Evolutionary conservation across 805 yeast genomes (phyloP).

Genomic region (Wickerhamiella shivajii): DNA sequence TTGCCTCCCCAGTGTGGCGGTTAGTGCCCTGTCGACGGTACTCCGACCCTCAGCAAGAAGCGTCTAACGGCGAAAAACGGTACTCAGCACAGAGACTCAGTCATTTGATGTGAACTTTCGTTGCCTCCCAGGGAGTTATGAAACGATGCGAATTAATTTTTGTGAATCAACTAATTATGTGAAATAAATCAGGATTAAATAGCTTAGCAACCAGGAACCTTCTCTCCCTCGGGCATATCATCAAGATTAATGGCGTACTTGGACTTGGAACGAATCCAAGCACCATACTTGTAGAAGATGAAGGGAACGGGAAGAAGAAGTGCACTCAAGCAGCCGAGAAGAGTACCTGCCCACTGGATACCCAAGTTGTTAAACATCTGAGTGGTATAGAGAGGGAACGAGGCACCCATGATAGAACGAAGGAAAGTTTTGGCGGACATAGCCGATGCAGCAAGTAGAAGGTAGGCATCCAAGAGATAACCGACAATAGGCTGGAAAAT

Average conservation of each 20-base stretch:
- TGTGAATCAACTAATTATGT: too few relatives aligned
- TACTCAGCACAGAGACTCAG: too few relatives aligned
- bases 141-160: too few relatives aligned
- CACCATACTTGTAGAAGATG: constrained; percentile 38
- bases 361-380: constrained; percentile 38
- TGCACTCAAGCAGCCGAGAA: constrained; percentile 37
- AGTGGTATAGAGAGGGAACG: constrained; percentile 44
- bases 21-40: too few relatives aligned
- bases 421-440: constrained; percentile 49
- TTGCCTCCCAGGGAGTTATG: too few relatives aligned
- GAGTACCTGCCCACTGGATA: constrained; percentile 40
- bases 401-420: constrained; percentile 45
- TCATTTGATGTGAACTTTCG: too few relatives aligned
- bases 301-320: constrained; percentile 43
- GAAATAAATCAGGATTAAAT: too few relatives aligned
- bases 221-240: too few relatives aligned
- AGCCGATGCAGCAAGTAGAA: constrained; percentile 46
- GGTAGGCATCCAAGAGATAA: constrained; percentile 47
- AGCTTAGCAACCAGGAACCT: too few relatives aligned
- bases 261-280: constrained; percentile 14
- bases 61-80: too few relatives aligned
- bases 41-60: too few relatives aligned
- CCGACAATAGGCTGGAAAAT: constrained; percentile 47
- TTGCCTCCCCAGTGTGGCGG: too few relatives aligned
- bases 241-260: constrained; percentile 14